Conservation (phyloP, 208 protist species). For the Acanthamoeba divionensis region DNA sequence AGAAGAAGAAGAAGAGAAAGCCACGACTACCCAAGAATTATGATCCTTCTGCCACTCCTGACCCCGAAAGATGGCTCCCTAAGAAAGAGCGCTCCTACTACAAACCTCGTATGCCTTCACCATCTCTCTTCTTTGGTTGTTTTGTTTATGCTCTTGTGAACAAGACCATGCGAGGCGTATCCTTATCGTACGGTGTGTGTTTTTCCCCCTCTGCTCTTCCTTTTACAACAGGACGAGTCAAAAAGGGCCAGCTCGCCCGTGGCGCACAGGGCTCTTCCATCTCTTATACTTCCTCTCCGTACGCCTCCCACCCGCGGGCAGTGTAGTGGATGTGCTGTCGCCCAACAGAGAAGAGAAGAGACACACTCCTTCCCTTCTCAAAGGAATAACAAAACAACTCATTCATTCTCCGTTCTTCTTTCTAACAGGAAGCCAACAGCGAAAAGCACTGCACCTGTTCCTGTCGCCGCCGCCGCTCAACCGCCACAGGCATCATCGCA, state of each 20-base stretch:
- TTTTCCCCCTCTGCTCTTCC: background rate
- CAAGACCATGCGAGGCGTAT: too few species aligned
- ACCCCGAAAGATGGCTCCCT: slow-evolving; percentile 55
- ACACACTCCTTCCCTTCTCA: too few species aligned
- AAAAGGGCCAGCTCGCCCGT: background rate
- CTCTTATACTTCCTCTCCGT: background rate
- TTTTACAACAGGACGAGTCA: background rate
- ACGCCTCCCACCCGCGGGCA: too few species aligned
- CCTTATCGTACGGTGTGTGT: background rate
- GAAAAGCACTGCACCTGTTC: too few species aligned
- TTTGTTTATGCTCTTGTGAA: background rate
- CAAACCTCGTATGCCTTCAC: slow-evolving; percentile 11
- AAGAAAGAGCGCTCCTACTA: slow-evolving; percentile 61
- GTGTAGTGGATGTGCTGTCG: too few species aligned
- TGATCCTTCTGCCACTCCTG: background rate
- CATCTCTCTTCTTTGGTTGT: background rate
- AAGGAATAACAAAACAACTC: too few species aligned
- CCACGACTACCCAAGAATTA: slow-evolving; percentile 45
- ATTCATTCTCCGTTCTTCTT: too few species aligned
- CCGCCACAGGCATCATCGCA: too few species aligned
- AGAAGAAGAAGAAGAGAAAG: slow-evolving; percentile 59
- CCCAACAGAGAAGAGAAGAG: too few species aligned
- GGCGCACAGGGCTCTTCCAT: slow-evolving; percentile 4
- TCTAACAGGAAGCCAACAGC: too few species aligned
- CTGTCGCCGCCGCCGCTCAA: too few species aligned